phyloP scores from a whole-genome alignment of 768 basidiomycete genomes.

The Naganishia antarctica region DNA sequence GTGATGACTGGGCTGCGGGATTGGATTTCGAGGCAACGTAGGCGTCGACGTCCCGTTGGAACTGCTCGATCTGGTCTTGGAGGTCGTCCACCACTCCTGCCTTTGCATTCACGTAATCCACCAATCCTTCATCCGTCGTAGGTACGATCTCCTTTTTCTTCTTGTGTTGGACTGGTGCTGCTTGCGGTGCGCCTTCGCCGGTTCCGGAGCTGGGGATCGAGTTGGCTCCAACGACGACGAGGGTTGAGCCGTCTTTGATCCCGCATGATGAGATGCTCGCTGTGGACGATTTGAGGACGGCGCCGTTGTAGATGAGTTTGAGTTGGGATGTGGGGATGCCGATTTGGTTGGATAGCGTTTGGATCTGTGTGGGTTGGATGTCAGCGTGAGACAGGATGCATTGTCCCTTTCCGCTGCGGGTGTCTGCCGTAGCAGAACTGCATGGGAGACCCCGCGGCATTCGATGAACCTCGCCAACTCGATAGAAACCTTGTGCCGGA shows the following conservation, averaged over 20 bases:
- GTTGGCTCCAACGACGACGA: slow-evolving; percentile 64
- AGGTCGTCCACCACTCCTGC: slow-evolving; percentile 57
- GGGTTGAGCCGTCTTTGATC: slow-evolving; percentile 63
- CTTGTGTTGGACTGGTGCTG: slow-evolving; percentile 31
- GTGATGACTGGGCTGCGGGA: slow-evolving; percentile 30
- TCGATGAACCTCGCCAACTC: too few species aligned
- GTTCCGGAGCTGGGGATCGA: slow-evolving; percentile 28
- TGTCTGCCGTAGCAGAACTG: not conserved
- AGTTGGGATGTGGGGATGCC: slow-evolving; percentile 65
- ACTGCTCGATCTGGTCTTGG: slow-evolving; percentile 58
- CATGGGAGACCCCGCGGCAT: too few species aligned
- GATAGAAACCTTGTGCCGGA: too few species aligned
- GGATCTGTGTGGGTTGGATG: slow-evolving; percentile 16
- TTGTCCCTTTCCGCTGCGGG: too few species aligned
- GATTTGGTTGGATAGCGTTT: slow-evolving; percentile 66
- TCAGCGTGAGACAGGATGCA: too few species aligned
- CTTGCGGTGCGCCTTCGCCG: slow-evolving; percentile 25
- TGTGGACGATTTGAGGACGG: slow-evolving; percentile 75
- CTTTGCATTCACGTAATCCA: slow-evolving; percentile 59
- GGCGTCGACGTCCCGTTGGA: slow-evolving; percentile 40
- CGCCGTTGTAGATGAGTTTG: slow-evolving; percentile 84
- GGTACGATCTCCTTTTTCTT: slow-evolving; percentile 33
- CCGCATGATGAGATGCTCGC: slow-evolving; percentile 70
- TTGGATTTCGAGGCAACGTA: slow-evolving; percentile 9
- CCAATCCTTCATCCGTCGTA: slow-evolving; percentile 54